Percentiles rank a stretch among this genome's conserved stretches.
Evolutionary conservation across 352 stramenopile species (phyloP).

Genomic region (Globisporangium parvum): DNA sequence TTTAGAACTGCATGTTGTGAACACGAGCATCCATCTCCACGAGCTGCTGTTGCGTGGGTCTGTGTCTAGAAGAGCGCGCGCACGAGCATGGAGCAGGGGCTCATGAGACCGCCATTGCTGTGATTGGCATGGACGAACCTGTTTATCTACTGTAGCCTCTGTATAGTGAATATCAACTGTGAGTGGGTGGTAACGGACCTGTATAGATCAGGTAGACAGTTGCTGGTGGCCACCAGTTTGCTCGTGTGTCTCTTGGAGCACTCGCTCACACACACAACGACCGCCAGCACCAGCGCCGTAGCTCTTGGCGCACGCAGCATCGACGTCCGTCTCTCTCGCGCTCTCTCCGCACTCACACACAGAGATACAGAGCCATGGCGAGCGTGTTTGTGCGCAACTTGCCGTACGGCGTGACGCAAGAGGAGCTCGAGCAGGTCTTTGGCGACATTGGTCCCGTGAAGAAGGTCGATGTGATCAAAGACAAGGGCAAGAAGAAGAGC

Average conservation of each 20-base stretch:
- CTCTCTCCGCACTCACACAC: background rate
- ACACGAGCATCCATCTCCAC: background rate
- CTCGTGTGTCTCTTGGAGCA: slow-evolving; percentile 11
- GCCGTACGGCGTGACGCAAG: slow-evolving; percentile 79
- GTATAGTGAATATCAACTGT: background rate
- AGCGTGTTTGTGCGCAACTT: slow-evolving; percentile 85
- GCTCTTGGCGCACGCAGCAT: no score
- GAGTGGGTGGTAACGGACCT: background rate
- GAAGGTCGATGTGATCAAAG: slow-evolving; percentile 87
- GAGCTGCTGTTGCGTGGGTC: no score
- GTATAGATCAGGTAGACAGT: background rate
- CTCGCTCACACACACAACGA: background rate
- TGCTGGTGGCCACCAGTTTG: slow-evolving; percentile 10
- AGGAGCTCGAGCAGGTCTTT: slow-evolving; percentile 81
- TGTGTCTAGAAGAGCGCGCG: no score
- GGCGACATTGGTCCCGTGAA: slow-evolving; percentile 74
- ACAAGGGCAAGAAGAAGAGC: slow-evolving; percentile 81
- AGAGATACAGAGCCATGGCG: slow-evolving; percentile 21
- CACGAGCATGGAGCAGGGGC: no score
- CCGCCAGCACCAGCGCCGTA: no score
- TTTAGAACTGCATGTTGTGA: background rate
- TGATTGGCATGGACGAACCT: background rate
- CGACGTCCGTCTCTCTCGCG: no score
- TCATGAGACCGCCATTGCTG: background rate
- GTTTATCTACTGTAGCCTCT: background rate